Base-by-base conservation (phyloP, 169 alveolate species). In the Eimeria sp. region DNA sequence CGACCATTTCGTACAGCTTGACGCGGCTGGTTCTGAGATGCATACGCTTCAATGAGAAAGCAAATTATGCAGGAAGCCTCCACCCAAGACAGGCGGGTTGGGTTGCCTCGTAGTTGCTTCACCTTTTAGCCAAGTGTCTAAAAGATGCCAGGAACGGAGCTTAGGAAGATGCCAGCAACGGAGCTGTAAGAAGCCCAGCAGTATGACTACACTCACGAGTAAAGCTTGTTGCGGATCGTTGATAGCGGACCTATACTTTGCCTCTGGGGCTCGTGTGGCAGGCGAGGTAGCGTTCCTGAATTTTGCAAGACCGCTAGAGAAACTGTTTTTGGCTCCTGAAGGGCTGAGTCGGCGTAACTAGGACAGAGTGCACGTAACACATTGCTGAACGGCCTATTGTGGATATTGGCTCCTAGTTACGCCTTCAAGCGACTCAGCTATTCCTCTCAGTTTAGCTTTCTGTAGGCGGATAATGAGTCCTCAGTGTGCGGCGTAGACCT, bases 241-340 rank as follows among this genome's bases (percentile, higher is more conserved):
- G 92, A 86, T 10, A 57, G 57, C 10, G 92, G 92, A 30, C 92
- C 92, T 7, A 86, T 47, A 14, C 92, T 86, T 54, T 61, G 92
- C 78, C 92, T 16, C 61, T 86, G 92, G 58, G 92, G 92, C 16
- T 86, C 92, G 63, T 86, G 75, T 25, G 92, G 92, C 80, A 86
- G 18, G n/a, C 92, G 47, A 58, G 67, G 92, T 10, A 86, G 40
- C 1, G 92, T 70, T 58, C 92, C 92, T 86, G 92, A 20, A 86
- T 58, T 18, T 30, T 47, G 27, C 6, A n/a, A 4, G 22, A 27
- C 10, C 51, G 47, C 40, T 34, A 34, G 40, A 34, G 0, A 1
- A 34, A 2, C 40, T 34, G 40, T 2, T 70, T 70, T 70, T 10
- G 2, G 49, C n/a, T 14, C n/a, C 25, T 30, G 51, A 10, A 9